These are phyloP conservation scores for Mercurialis annua DNA, from an alignment of 345 rosid genomes.

Conservation along the genomic window DNA sequence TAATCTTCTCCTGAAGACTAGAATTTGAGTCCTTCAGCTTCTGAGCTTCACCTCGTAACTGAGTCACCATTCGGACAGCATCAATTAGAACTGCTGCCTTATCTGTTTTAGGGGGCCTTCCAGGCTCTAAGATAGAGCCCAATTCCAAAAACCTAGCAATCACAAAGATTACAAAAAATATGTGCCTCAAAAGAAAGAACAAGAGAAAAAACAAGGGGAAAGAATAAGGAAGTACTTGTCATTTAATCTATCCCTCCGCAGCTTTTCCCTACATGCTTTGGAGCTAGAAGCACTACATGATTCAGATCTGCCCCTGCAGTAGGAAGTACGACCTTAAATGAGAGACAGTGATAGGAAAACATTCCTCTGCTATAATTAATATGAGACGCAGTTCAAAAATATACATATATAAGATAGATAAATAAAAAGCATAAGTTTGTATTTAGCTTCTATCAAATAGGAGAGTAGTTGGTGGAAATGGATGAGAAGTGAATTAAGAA, in stretches of 20 bases:
- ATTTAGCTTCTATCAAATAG: not conserved
- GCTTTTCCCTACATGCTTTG: constrained; percentile 87
- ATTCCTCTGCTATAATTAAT: not conserved
- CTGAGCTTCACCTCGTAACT: constrained; percentile 66
- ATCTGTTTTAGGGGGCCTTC: constrained; percentile 73
- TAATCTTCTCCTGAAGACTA: constrained; percentile 73
- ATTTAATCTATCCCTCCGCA: constrained; percentile 82
- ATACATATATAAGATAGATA: not conserved
- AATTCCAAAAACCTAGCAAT: constrained; percentile 69
- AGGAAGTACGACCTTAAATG: constrained; percentile 42
- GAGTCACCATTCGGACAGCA: constrained; percentile 74
- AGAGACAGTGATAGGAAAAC: constrained; percentile 19
- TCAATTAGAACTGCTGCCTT: constrained; percentile 83
- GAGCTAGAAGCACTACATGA: constrained; percentile 68
- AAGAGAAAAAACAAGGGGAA: not conserved
- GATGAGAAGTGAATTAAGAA: not conserved
- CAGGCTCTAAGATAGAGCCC: constrained; percentile 78
- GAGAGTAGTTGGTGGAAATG: not conserved
- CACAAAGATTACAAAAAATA: constrained; percentile 8
- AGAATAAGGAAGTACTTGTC: constrained; percentile 47
- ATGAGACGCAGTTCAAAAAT: not conserved
- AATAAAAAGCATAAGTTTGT: not conserved
- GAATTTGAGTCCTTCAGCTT: constrained; percentile 77
- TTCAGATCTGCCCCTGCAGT: constrained; percentile 33
- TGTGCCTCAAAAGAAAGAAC: constrained; percentile 10